These are phyloP conservation scores for Tylopilus orsonianus DNA, from an alignment of 1,284 basidiomycete species.

Conservation along the genomic window DNA sequence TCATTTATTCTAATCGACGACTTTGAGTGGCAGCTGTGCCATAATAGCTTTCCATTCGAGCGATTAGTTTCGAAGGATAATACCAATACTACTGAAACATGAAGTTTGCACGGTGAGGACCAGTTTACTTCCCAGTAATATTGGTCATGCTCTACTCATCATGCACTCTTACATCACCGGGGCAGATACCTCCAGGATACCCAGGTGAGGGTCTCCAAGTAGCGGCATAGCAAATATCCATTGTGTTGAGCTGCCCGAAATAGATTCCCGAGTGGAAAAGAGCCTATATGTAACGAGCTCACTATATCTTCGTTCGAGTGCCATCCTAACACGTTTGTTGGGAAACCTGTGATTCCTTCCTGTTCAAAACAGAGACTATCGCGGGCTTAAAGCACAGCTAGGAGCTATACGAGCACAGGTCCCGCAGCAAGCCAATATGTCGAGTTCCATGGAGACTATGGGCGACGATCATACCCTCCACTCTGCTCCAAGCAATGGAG, in stretches of 20 bases:
- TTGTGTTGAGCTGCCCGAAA: background rate
- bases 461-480: slow-evolving; percentile 3
- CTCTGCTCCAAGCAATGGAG: background rate
- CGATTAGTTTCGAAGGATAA: background rate
- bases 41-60: background rate
- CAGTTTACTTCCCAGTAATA: background rate
- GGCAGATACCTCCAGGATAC: slow-evolving; percentile 67
- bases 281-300: slow-evolving; percentile 67
- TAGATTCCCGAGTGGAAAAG: slow-evolving; percentile 81
- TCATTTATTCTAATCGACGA: background rate
- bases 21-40: background rate
- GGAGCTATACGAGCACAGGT: slow-evolving; percentile 45
- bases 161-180: background rate
- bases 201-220: slow-evolving; percentile 45
- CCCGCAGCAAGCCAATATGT: slow-evolving; percentile 24
- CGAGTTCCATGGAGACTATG: slow-evolving; percentile 2
- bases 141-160: background rate
- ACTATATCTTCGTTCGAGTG: background rate
- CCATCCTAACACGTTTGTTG: background rate
- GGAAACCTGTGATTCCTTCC: background rate
- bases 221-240: background rate
- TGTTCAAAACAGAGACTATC: slow-evolving; percentile 57
- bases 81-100: slow-evolving; percentile 37
- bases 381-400: slow-evolving; percentile 71
- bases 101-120: slow-evolving; percentile 55